phyloP scores from a whole-genome alignment of 371 early-diverging fungal genomes.

The Spraguea lophii region DNA sequence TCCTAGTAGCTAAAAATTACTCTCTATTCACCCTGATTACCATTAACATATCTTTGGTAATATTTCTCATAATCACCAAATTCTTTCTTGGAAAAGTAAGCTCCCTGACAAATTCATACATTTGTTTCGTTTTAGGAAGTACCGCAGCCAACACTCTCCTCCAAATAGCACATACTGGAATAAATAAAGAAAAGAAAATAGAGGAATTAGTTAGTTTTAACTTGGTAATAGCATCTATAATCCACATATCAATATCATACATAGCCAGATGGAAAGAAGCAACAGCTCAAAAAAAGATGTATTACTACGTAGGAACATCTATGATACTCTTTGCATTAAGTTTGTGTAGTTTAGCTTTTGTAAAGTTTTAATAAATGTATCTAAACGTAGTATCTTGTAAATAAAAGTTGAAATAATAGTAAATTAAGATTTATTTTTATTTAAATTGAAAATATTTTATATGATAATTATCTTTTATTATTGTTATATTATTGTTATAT shows the following conservation, averaged over 20 bases:
- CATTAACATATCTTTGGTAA: background rate
- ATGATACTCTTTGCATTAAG: background rate
- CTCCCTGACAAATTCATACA: conserved; percentile 12
- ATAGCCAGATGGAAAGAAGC: background rate
- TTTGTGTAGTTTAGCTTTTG: too few species aligned
- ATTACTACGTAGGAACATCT: conserved; percentile 1
- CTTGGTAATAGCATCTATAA: conserved; percentile 16
- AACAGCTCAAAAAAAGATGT: conserved; percentile 4
- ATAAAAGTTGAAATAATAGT: too few species aligned
- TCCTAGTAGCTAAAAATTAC: too few species aligned
- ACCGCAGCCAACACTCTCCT: background rate
- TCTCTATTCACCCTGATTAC: background rate
- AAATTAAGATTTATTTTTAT: too few species aligned
- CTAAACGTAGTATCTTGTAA: too few species aligned
- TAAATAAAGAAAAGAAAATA: conserved; percentile 1
- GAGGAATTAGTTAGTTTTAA: conserved; percentile 7
- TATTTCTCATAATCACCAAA: background rate
- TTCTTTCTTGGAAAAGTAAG: background rate
- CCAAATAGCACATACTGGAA: background rate
- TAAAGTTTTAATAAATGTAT: too few species aligned
- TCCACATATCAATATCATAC: conserved; percentile 21
- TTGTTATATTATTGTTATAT: too few species aligned
- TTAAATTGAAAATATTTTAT: too few species aligned
- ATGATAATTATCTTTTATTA: too few species aligned
- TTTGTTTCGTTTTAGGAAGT: conserved; percentile 10